Percentiles rank a stretch among this genome's conserved stretches.
phyloP scores from a whole-genome alignment of 2,329 filamentous ascomycete genomes.

The Colletotrichum sp. region DNA sequence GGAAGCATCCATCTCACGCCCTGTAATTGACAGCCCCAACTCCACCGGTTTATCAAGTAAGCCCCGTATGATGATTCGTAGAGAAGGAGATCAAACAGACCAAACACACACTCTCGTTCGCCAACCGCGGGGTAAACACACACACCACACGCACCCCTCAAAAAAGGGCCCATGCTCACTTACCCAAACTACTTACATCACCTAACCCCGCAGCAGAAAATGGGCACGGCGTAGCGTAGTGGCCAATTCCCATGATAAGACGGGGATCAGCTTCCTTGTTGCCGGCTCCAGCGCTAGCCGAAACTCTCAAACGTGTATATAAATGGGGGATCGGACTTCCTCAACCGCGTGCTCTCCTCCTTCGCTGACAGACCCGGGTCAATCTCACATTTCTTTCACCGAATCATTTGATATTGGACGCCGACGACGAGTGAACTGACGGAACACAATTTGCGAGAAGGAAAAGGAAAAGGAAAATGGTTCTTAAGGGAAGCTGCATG shows the following conservation, averaged over 20 bases:
- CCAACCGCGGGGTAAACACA: background rate
- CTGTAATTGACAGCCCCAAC: background rate
- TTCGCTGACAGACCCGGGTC: background rate
- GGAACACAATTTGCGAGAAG: background rate
- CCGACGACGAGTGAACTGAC: background rate
- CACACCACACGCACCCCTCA: background rate
- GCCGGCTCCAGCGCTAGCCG: conserved; percentile 6
- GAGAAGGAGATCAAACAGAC: background rate
- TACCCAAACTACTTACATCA: background rate
- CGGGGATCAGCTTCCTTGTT: background rate
- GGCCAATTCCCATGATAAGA: background rate
- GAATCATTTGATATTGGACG: background rate
- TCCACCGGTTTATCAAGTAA: background rate
- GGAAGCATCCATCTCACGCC: background rate
- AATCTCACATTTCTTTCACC: background rate
- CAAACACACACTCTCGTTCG: background rate
- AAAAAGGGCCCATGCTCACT: background rate
- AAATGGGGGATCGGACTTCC: background rate
- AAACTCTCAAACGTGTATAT: conserved; percentile 9
- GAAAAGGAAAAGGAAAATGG: conserved; percentile 1
- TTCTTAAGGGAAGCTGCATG: conserved; percentile 37
- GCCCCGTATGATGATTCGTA: background rate
- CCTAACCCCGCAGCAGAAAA: background rate
- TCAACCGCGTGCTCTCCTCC: background rate
- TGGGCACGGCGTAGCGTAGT: background rate